Conservation (phyloP, 192 early-diverging fungal species). For the Podila epicladia region DNA sequence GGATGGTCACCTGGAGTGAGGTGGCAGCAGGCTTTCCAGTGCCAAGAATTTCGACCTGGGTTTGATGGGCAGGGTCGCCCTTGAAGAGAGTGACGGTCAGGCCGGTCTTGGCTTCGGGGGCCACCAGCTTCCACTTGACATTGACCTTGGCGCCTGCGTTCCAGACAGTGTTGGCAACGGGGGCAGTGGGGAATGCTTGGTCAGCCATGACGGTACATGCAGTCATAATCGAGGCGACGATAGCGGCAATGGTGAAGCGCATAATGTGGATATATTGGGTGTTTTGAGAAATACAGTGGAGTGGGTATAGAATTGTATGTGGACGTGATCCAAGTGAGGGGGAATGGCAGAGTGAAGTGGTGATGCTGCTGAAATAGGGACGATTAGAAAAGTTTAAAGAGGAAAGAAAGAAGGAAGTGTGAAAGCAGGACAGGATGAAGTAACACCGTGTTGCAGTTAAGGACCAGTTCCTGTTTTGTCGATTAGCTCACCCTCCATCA, state of each 20-base stretch:
- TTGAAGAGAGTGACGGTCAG: conserved; percentile 24
- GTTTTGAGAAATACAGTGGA: too few relatives aligned
- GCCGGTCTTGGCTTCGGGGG: conserved; percentile 6
- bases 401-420: background rate
- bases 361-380: too few relatives aligned
- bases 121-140: conserved; percentile 19
- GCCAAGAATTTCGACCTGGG: conserved; percentile 11
- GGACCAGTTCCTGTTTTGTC: too few relatives aligned
- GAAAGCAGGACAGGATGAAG: background rate
- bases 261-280: background rate
- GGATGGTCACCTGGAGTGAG: conserved; percentile 19
- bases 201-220: conserved; percentile 29
- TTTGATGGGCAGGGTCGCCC: conserved; percentile 33
- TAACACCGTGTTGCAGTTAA: too few relatives aligned
- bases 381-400: too few relatives aligned
- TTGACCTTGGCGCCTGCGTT: conserved; percentile 6
- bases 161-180: conserved; percentile 30
- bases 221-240: conserved; percentile 21
- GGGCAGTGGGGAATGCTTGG: conserved; percentile 33
- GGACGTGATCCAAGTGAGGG: too few relatives aligned
- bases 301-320: too few relatives aligned
- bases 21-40: conserved; percentile 10
- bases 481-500: too few relatives aligned
- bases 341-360: too few relatives aligned
- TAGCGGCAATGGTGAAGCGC: conserved; percentile 31